These are phyloP conservation scores for Annulohypoxylon nitens DNA, from an alignment of 495 filamentous ascomycete genomes.

Conservation along the genomic window DNA sequence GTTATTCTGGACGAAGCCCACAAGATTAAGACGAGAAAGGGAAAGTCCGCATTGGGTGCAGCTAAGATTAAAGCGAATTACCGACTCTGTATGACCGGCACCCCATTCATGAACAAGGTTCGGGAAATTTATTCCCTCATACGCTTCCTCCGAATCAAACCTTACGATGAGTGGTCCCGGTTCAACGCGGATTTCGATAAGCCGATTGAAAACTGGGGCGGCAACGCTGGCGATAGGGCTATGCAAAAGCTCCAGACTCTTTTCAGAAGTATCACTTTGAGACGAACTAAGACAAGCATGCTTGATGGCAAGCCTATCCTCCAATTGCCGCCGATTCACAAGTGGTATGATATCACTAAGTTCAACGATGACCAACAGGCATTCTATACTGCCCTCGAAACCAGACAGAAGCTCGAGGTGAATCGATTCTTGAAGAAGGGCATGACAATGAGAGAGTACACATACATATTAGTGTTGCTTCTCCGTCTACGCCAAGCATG, in stretches of 20 bases:
- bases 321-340: slow-evolving; percentile 76
- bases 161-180: slow-evolving; percentile 73
- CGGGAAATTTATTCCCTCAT: slow-evolving; percentile 87
- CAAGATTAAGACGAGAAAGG: slow-evolving; percentile 87
- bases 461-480: slow-evolving; percentile 85
- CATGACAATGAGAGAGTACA: slow-evolving; percentile 83
- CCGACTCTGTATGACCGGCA: slow-evolving; percentile 90
- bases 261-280: slow-evolving; percentile 86
- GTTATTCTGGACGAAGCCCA: slow-evolving; percentile 95
- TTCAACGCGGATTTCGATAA: slow-evolving; percentile 64
- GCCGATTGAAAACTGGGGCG: slow-evolving; percentile 48
- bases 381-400: slow-evolving; percentile 81
- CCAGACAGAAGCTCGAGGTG: slow-evolving; percentile 74
- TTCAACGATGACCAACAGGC: slow-evolving; percentile 79
- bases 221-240: slow-evolving; percentile 57
- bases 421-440: slow-evolving; percentile 81
- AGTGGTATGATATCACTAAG: slow-evolving; percentile 73
- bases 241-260: slow-evolving; percentile 83
- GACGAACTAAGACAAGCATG: slow-evolving; percentile 84
- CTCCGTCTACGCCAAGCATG: slow-evolving; percentile 92
- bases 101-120: slow-evolving; percentile 93
- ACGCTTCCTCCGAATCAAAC: slow-evolving; percentile 82
- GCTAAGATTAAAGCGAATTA: slow-evolving; percentile 72
- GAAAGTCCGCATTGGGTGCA: slow-evolving; percentile 74
- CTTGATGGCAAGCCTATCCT: slow-evolving; percentile 91